Percentiles rank a stretch among this genome's conserved stretches.
These are phyloP conservation scores for Physcomitrium patens DNA, from an alignment of 225 moss, liverwort and hornwort species.

Conservation along the genomic window DNA sequence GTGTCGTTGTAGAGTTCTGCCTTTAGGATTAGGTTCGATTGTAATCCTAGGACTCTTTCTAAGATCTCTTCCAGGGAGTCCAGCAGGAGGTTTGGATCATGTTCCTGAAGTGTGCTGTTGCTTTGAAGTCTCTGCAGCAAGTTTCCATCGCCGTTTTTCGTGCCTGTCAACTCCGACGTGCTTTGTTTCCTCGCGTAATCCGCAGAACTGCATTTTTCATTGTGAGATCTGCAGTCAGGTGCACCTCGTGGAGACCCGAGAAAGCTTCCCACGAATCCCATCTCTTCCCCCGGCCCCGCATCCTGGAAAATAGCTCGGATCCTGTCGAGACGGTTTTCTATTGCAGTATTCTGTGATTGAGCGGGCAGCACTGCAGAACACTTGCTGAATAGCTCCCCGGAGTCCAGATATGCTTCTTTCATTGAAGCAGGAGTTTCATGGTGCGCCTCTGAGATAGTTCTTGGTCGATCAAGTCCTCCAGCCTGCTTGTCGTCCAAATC, in stretches of 20 bases:
- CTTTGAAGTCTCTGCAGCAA: conserved; percentile 27
- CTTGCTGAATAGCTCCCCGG: neutral
- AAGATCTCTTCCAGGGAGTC: conserved; percentile 49
- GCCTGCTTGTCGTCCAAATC: conserved; percentile 30
- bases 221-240: conserved; percentile 7
- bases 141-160: neutral
- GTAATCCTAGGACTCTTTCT: conserved; percentile 36
- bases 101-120: conserved; percentile 30
- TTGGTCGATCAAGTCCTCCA: conserved; percentile 43
- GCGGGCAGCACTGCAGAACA: conserved; percentile 3
- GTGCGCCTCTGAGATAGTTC: conserved; percentile 37
- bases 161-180: neutral
- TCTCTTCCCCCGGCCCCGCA: conserved; percentile 16
- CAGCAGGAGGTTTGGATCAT: conserved; percentile 34
- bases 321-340: conserved; percentile 1
- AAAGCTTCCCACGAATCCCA: conserved; percentile 21
- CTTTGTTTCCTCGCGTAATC: neutral
- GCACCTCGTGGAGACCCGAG: conserved; percentile 10
- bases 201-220: neutral
- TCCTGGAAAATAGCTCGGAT: conserved; percentile 25
- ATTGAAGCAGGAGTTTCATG: conserved; percentile 14
- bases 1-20: conserved; percentile 38
- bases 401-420: conserved; percentile 1
- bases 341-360: conserved; percentile 5
- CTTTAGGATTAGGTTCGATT: conserved; percentile 26